These are phyloP conservation scores for Austroboletus niveus DNA, from an alignment of 1,284 basidiomycete species.

Conservation along the genomic window DNA sequence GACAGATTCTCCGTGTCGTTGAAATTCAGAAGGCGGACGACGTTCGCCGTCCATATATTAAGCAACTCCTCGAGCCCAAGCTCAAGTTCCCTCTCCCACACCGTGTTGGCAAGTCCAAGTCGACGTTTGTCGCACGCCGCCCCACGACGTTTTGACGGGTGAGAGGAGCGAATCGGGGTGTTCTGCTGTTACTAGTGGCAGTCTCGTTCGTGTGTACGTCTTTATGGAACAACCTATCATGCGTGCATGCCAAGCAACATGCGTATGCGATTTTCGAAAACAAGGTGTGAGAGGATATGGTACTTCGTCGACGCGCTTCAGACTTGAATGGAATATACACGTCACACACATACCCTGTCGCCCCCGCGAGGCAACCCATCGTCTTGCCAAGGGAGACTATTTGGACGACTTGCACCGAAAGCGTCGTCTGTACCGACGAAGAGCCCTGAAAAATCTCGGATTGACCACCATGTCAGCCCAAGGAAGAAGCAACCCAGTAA, in stretches of 20 bases:
- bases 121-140: slow-evolving; percentile 72
- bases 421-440: too few species aligned
- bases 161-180: background rate
- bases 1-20: slow-evolving; percentile 87
- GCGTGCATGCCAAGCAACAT: background rate
- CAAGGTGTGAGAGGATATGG: too few species aligned
- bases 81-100: slow-evolving; percentile 99
- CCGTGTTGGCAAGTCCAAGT: slow-evolving; percentile 71
- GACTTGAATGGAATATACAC: too few species aligned
- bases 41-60: slow-evolving; percentile 95
- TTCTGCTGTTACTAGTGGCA: background rate
- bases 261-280: too few species aligned
- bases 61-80: slow-evolving; percentile 86
- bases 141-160: slow-evolving; percentile 61
- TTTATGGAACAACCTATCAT: background rate
- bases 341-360: too few species aligned
- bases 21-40: slow-evolving; percentile 93
- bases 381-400: too few species aligned
- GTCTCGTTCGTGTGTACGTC: background rate
- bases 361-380: too few species aligned
- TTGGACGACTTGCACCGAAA: too few species aligned
- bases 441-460: too few species aligned
- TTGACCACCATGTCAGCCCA: too few species aligned
- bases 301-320: too few species aligned
- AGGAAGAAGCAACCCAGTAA: too few species aligned